phyloP scores from a whole-genome alignment of 106 monocot genomes.

The Allium fistulosum region DNA sequence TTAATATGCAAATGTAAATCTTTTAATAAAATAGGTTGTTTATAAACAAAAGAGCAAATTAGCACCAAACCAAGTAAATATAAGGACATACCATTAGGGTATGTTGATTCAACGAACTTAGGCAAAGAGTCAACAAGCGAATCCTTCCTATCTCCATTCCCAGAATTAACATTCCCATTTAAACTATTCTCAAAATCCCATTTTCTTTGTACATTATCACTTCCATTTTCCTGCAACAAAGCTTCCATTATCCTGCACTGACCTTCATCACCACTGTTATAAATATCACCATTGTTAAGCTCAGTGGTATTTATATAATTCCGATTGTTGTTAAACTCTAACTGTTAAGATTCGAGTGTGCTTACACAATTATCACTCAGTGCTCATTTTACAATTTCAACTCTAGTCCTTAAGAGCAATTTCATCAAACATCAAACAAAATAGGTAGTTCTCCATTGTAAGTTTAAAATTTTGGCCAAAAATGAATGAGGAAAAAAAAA shows the following conservation, averaged over 20 bases:
- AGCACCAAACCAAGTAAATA: not conserved
- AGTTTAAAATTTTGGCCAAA: too few relatives aligned
- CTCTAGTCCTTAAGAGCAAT: too few relatives aligned
- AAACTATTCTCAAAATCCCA: not conserved
- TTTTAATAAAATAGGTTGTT: not conserved
- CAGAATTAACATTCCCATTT: not conserved
- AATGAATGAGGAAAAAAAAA: too few relatives aligned
- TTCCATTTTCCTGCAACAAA: constrained; percentile 26
- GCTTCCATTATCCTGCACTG: constrained; percentile 34
- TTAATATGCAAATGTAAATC: not conserved
- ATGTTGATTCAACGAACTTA: not conserved
- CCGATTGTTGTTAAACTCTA: not conserved
- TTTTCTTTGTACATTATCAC: not conserved
- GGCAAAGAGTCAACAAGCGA: not conserved
- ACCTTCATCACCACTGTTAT: not conserved
- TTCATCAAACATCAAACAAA: too few relatives aligned
- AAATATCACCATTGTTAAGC: not conserved
- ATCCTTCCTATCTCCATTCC: constrained; percentile 4
- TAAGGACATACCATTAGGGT: constrained; percentile 3
- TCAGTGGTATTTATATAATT: constrained; percentile 9
- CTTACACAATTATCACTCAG: too few relatives aligned
- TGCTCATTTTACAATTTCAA: too few relatives aligned
- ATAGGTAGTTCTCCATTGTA: too few relatives aligned
- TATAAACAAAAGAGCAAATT: not conserved
- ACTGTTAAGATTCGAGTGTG: too few relatives aligned